A percentile compares a stretch with the other conserved stretches of the same genome.
These are phyloP conservation scores for Termitomyces sp. DNA, from an alignment of 768 basidiomycete species.

Conservation along the genomic window DNA sequence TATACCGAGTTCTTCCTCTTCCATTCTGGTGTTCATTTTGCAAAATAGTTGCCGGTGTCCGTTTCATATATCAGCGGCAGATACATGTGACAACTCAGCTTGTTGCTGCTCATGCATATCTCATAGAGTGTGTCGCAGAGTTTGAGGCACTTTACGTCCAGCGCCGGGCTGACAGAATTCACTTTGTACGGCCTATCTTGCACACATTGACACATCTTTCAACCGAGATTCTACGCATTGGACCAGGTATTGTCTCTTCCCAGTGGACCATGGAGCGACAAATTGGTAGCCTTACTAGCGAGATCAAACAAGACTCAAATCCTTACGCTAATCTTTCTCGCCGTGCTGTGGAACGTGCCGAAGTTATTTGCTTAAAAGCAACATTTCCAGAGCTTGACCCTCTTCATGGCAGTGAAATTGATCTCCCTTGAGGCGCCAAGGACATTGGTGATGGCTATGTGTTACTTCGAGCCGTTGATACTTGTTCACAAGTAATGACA, in stretches of 20 bases:
- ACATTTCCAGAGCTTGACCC: slow-evolving; percentile 16
- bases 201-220: not conserved
- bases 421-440: slow-evolving; percentile 7
- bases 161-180: not conserved
- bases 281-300: slow-evolving; percentile 7
- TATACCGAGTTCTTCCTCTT: not conserved
- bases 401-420: not conserved
- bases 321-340: slow-evolving; percentile 19
- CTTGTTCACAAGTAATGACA: not conserved
- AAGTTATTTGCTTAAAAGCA: slow-evolving; percentile 19
- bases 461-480: slow-evolving; percentile 15
- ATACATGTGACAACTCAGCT: not conserved
- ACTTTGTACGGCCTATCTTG: not conserved
- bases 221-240: not conserved
- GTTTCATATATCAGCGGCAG: not conserved
- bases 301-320: slow-evolving; percentile 16
- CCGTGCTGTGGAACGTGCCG: slow-evolving; percentile 3
- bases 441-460: slow-evolving; percentile 18
- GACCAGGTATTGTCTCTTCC: slow-evolving; percentile 7
- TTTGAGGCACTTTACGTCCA: not conserved
- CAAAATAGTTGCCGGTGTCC: not conserved
- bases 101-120: not conserved
- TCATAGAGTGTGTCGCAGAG: not conserved
- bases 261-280: slow-evolving; percentile 11
- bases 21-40: not conserved